Percentiles rank a stretch among this genome's conserved stretches.
phyloP scores from a whole-genome alignment of 108 stramenopile genomes.

The Hondaea fermentalgiana region DNA sequence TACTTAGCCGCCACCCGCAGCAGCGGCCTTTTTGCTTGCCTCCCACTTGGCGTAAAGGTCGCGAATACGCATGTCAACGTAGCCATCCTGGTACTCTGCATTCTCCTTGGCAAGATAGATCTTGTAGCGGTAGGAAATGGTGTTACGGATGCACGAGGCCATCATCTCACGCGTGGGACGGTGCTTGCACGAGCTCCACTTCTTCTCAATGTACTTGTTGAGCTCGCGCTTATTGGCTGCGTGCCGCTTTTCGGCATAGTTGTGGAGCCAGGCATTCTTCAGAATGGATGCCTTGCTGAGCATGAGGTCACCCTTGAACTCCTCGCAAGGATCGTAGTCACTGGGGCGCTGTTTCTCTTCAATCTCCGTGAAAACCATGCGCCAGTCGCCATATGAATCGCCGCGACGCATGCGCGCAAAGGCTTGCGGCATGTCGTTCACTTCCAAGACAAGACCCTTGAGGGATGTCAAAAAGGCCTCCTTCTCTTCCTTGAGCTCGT shows the following conservation, averaged over 20 bases:
- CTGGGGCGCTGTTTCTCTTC: background rate
- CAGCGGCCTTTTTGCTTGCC: background rate
- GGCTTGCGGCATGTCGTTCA: background rate
- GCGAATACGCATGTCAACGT: conserved; percentile 9
- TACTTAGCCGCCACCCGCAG: background rate
- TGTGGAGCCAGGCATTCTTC: conserved; percentile 14
- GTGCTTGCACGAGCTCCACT: conserved; percentile 8
- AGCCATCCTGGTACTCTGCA: conserved; percentile 14
- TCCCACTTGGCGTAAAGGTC: conserved; percentile 16
- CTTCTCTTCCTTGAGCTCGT: conserved; percentile 19
- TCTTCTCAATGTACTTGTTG: conserved; percentile 18
- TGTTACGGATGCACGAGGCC: background rate
- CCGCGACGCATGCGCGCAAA: conserved; percentile 15
- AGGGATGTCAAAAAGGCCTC: background rate
- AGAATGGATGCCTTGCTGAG: background rate
- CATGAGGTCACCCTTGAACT: background rate
- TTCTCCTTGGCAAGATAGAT: conserved; percentile 14
- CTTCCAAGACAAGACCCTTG: background rate
- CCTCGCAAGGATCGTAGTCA: background rate
- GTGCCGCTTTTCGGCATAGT: conserved; percentile 15
- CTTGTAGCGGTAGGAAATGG: conserved; percentile 20
- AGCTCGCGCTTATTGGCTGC: conserved; percentile 16
- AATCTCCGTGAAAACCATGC: background rate
- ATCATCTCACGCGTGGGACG: conserved; percentile 18
- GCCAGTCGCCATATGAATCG: background rate